Evolutionary conservation across 2,329 filamentous ascomycete genomes (phyloP).

Genomic region (Fusarium sp.): DNA sequence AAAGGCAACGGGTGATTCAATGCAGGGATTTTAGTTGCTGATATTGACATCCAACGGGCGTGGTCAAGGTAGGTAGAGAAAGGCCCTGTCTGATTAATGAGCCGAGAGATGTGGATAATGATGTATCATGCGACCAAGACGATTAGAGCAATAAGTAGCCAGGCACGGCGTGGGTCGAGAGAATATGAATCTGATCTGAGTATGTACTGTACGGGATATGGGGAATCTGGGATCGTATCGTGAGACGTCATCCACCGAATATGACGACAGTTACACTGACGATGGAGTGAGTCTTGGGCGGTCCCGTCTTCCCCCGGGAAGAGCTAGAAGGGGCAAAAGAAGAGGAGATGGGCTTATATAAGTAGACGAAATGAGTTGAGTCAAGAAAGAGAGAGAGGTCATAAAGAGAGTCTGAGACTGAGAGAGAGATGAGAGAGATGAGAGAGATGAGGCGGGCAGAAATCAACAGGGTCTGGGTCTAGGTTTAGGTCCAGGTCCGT

Average conservation of each 20-base stretch:
- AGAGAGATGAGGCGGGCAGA: slow-evolving; percentile 20
- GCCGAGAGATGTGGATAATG: slow-evolving; percentile 33
- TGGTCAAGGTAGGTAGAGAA: neutral
- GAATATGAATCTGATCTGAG: slow-evolving; percentile 24
- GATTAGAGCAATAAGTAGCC: slow-evolving; percentile 11
- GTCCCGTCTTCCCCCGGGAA: slow-evolving; percentile 16
- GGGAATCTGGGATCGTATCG: slow-evolving; percentile 40
- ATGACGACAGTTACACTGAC: slow-evolving; percentile 37
- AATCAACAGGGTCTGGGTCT: slow-evolving; percentile 34
- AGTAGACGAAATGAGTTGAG: neutral
- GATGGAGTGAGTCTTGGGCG: slow-evolving; percentile 25
- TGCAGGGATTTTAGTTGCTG: slow-evolving; percentile 18
- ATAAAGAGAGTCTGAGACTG: neutral
- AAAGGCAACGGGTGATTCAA: neutral
- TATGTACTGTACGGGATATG: slow-evolving; percentile 12
- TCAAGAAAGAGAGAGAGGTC: neutral
- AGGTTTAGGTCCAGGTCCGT: slow-evolving; percentile 8
- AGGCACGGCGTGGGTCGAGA: slow-evolving; percentile 36
- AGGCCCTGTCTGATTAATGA: slow-evolving; percentile 9
- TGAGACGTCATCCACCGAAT: slow-evolving; percentile 42
- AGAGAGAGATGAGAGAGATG: too few species aligned
- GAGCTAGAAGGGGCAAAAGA: neutral
- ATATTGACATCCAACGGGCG: neutral
- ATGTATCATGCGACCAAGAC: slow-evolving; percentile 39
- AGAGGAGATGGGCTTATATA: neutral